Conservation (phyloP, 2,329 filamentous ascomycete species). For the Fusarium sororula region DNA sequence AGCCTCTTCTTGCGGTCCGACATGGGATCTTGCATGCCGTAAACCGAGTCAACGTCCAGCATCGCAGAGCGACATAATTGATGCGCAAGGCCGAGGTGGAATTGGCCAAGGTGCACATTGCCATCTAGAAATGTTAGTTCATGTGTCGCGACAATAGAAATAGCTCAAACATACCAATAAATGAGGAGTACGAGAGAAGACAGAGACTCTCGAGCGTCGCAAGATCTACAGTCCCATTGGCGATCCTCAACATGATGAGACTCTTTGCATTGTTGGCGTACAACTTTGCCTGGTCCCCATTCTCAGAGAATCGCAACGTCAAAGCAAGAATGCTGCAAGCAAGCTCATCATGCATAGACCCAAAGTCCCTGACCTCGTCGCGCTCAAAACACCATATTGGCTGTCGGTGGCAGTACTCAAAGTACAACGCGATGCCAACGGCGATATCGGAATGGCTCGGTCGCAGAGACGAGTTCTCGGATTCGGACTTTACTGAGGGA, state of each 20-base stretch:
- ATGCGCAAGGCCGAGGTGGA: constrained; percentile 59
- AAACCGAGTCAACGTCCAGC: constrained; percentile 55
- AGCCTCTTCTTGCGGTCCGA: constrained; percentile 58
- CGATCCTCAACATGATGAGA: constrained; percentile 59
- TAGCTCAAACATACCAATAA: constrained; percentile 52
- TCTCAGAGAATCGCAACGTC: constrained; percentile 52
- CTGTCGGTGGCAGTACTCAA: constrained; percentile 55
- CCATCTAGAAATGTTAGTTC: constrained; percentile 51
- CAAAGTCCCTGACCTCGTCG: constrained; percentile 50
- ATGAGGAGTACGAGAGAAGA: constrained; percentile 59
- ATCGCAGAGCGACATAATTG: constrained; percentile 61
- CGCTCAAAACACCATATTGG: constrained; percentile 57
- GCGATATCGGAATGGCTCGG: constrained; percentile 47
- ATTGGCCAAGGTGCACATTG: constrained; percentile 58
- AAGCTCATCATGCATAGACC: constrained; percentile 51
- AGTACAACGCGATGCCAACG: constrained; percentile 51
- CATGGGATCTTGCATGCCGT: constrained; percentile 47
- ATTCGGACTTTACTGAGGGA: constrained; percentile 41
- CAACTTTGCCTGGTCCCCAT: constrained; percentile 45
- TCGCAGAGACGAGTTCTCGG: constrained; percentile 41
- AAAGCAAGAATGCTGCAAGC: constrained; percentile 53
- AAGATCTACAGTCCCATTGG: constrained; percentile 59
- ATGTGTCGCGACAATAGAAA: background rate
- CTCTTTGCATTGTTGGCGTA: constrained; percentile 53
- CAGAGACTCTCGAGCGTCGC: constrained; percentile 61